Base-by-base conservation (phyloP, 306 rosid species). In the Abrus precatorius region DNA sequence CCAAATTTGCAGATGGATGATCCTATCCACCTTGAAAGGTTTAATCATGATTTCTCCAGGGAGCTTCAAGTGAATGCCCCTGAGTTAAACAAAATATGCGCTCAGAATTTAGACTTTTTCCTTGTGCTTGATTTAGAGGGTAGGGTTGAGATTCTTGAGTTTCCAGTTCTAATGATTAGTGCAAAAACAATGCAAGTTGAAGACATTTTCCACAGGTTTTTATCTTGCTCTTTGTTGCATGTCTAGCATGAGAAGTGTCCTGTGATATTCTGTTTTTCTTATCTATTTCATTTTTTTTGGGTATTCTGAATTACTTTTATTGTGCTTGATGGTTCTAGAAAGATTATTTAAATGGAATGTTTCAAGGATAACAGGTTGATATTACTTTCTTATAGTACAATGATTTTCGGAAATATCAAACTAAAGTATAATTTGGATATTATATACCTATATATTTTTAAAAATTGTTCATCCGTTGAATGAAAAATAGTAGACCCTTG, bases 71-170 rank as follows among this genome's bases (percentile, higher is more conserved):
- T 86, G 66, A 87, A 82, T 57, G 36, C 52, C 57, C 75, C 87
- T 72, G 83, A 76, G 55, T 84, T 85, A 69, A 86, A 83, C 76
- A 74, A 49, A 67, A 65, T 85, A 38, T 32, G 64, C 83, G 8
- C 91, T 52, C 99, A 93, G 75, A 84, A 89, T 63, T 59, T 86
- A 7, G 99, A 93, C 83, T 95, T 71, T 84, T 93, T 95, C 86
- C 97, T 93, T 45, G 97, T 95, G 81, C 94, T 95, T 85, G 99
- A 95, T 91, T 91, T 95, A 83, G 99, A 95, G 94, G 99, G 99
- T 40, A 93, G 82, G 74, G 89, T 95, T 84, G 97, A 95, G 88
- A 95, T 95, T 84, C 97, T 95, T 48, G 99, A 95, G 93, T 95
- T 92, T 82, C 99, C 97, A 4, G 94, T 95, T 84, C 86, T 95